Percentiles rank a stretch among this genome's conserved stretches.
Conservation (phyloP, 176 grass and related monocot genomes). For the Tuctoria greenei region DNA sequence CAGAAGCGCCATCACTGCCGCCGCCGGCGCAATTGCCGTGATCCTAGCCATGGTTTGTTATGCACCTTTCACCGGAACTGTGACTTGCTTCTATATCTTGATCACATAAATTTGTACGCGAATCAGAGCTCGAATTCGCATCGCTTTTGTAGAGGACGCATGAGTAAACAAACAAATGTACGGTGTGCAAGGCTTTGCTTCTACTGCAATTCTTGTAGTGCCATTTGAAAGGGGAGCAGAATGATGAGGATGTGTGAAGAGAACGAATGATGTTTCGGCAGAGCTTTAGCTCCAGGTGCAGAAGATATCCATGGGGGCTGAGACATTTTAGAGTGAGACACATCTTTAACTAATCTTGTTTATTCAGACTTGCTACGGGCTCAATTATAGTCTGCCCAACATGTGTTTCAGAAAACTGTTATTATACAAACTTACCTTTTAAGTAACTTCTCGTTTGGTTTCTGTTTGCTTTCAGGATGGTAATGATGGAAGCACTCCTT, state of each 20-base stretch:
- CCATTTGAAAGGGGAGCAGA: slow-evolving; percentile 49
- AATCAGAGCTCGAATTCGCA: slow-evolving; percentile 21
- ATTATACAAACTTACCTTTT: slow-evolving; percentile 34
- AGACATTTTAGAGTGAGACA: slow-evolving; percentile 1
- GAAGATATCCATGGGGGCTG: slow-evolving; percentile 15
- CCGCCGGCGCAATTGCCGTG: slow-evolving; percentile 26
- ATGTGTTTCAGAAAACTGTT: slow-evolving; percentile 37
- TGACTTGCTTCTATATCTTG: neutral
- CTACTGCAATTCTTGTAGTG: slow-evolving; percentile 53
- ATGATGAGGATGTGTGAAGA: slow-evolving; percentile 62
- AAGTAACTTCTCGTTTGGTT: slow-evolving; percentile 43
- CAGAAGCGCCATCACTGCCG: slow-evolving; percentile 38
- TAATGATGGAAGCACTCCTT: slow-evolving; percentile 46
- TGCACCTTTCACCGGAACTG: neutral
- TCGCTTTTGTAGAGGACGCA: slow-evolving; percentile 43
- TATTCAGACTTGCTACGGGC: slow-evolving; percentile 33
- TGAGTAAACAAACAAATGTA: slow-evolving; percentile 32
- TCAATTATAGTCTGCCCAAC: slow-evolving; percentile 40
- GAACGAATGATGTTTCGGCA: slow-evolving; percentile 46
- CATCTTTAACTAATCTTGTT: slow-evolving; percentile 37
- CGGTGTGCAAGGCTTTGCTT: slow-evolving; percentile 56
- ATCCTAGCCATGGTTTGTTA: slow-evolving; percentile 8
- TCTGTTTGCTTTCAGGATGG: slow-evolving; percentile 31
- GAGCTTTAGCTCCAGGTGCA: slow-evolving; percentile 39
- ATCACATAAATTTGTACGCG: slow-evolving; percentile 26